These are phyloP conservation scores for Cercospora brassicicola DNA, from an alignment of 2,329 filamentous ascomycete genomes.

Conservation along the genomic window DNA sequence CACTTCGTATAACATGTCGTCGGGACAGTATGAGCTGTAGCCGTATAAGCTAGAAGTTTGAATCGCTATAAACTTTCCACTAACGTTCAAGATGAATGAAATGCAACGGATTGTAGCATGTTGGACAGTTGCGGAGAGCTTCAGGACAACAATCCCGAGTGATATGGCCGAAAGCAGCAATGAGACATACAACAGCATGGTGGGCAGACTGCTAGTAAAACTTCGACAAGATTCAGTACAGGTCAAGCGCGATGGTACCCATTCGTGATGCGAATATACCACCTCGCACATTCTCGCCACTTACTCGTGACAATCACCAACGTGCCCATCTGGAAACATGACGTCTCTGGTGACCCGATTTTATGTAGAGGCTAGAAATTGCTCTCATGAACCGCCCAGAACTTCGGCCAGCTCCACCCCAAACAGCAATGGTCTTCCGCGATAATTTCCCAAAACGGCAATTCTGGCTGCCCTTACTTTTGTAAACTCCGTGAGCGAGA, in stretches of 20 bases:
- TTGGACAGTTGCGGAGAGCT: background rate
- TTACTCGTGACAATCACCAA: background rate
- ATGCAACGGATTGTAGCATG: background rate
- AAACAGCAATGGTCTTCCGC: background rate
- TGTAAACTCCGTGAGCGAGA: background rate
- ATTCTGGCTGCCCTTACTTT: background rate
- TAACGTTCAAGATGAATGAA: background rate
- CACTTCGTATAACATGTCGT: background rate
- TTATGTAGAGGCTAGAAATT: background rate
- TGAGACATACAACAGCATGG: background rate
- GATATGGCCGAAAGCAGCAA: background rate
- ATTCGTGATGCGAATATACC: background rate
- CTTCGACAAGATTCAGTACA: background rate
- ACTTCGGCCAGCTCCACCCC: background rate
- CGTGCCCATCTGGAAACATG: background rate
- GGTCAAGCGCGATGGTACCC: background rate
- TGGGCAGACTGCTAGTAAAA: background rate
- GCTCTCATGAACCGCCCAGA: background rate
- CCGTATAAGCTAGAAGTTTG: background rate
- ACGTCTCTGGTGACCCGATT: background rate
- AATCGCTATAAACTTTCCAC: background rate
- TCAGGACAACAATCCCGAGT: background rate
- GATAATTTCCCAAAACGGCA: background rate
- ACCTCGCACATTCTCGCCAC: background rate
- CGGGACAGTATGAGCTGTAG: background rate